Evolutionary conservation across 2,329 filamentous ascomycete genomes (phyloP), one percentile per base, ranked within the genome.

Genomic region (Fusarium mundagurra): DNA sequence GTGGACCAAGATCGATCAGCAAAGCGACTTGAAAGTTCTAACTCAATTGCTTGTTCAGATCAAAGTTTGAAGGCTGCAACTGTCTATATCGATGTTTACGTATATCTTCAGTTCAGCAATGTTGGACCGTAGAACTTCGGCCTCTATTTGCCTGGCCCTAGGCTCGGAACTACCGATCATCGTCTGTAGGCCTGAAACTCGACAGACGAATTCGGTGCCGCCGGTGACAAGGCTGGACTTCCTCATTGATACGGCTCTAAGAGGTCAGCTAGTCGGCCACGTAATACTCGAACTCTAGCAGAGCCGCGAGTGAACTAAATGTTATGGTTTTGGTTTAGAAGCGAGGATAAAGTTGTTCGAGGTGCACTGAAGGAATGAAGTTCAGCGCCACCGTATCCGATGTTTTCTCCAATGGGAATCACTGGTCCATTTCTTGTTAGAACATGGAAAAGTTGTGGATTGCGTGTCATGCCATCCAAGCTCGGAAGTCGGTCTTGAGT

Each of bases 141-240:
- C 36, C 36, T 50, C 43, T 41, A 29, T 38, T 57, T 36, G 33
- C 36, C 36, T 31, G 45, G 41, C 24, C 18, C 24, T 47, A 24
- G 24, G 17, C 16, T 31, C 44, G 57, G 69, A 38, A 63, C 48
- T 68, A n/a, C 68, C 62, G 69, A 62, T 39, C 61, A 50, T 53
- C 68, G 33, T 53, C 39, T 38, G 60, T 54, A 36, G 24, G 45
- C 54, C 57, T 44, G 54, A 62, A 74, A 54, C 48, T 50, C 62
- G 61, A 74, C 71, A 64, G 62, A 74, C 67, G 62, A 73, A 51
- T 55, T 73, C 63, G 71, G 71, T 72, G 65, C 47, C 27, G 69
- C 59, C 50, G 58, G 61, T 58, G 41, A 74, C 67, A 66, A 71
- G 62, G 38, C 67, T 66, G 44, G 69, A 53, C 36, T 57, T 22